Evolutionary conservation across 441 rosid species (phyloP), one percentile per base, ranked within the genome.

Genomic region (Syzygium malaccense): DNA sequence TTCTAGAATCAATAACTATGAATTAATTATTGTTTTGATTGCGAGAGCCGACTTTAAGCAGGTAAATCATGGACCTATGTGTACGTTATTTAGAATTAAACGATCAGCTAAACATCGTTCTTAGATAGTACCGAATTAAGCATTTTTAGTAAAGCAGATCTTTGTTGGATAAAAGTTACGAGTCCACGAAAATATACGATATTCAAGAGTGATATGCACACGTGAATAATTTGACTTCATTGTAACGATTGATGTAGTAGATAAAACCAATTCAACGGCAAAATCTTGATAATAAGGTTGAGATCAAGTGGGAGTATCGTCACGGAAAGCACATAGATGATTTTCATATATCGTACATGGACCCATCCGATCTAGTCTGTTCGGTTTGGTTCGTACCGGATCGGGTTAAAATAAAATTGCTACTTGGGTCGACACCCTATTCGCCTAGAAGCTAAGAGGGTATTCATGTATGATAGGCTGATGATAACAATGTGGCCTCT

Each of bases 351-450:
- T 75, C 1, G 3, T 23, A 23, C 12, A 37, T 75, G n/a, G 8
- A 75, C 14, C 4, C n/a, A 1, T 3, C 1, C 1, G 0, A 41
- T 1, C 1, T 13, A 1, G 1, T 23, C 0, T 41, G 0, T 41
- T 23, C 18, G 3, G 0, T 75, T 23, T 37, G 14, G 14, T 71
- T 41, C 3, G 4, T 68, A 68, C 33, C 0, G 9, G 5, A 33
- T 33, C 1, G 0, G 1, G 5, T 41, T 6, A 75, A 75, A 7
- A 45, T 71, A 25, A 71, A 71, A 71, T 75, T 48, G 26, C 28
- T 5, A 37, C 5, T 9, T 2, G 14, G 8, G 45, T 68, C 7
- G 26, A 68, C 14, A 9, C 7, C 79, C 14, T 4, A 9, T 68
- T 26, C 1, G 0, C 79, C 48, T 33, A 2, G 37, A 68, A 37